A percentile compares a stretch with the other conserved stretches of the same genome.
Evolutionary conservation across 306 rosid species (phyloP).

Genomic region (Cucumis cinereus): DNA sequence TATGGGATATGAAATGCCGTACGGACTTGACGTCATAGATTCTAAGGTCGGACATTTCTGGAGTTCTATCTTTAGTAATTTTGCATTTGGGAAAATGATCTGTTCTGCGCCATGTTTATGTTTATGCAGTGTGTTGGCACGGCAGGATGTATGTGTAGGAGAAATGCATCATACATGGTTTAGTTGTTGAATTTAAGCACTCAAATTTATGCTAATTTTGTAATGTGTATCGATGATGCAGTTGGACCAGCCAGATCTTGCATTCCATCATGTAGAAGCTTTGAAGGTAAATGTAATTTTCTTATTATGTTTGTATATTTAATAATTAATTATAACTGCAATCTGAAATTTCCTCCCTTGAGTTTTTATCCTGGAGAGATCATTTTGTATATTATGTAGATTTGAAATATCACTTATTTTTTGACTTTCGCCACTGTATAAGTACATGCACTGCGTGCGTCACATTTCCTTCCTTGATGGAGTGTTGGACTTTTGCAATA

Average conservation of each 20-base stretch:
- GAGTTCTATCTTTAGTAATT: background rate
- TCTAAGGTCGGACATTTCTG: background rate
- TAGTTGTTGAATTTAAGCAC: background rate
- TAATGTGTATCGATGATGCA: conserved; percentile 20
- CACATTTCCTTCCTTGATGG: background rate
- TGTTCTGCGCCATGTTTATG: background rate
- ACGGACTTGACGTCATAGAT: background rate
- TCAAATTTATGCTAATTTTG: background rate
- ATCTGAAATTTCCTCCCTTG: background rate
- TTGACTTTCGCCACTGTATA: background rate
- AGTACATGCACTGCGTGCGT: background rate
- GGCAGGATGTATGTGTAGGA: background rate
- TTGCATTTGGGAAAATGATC: background rate
- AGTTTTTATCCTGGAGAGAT: background rate
- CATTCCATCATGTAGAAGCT: conserved; percentile 44
- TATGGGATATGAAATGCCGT: background rate
- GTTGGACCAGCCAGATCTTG: conserved; percentile 49
- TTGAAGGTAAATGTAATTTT: conserved; percentile 28
- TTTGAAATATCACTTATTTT: background rate
- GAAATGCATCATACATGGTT: background rate
- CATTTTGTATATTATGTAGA: background rate
- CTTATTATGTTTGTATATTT: background rate
- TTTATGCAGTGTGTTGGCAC: background rate
- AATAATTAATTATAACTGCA: background rate
- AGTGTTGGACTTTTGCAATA: background rate